Evolutionary conservation across 805 yeast species (phyloP).

Genomic region (Spathaspora sp.): DNA sequence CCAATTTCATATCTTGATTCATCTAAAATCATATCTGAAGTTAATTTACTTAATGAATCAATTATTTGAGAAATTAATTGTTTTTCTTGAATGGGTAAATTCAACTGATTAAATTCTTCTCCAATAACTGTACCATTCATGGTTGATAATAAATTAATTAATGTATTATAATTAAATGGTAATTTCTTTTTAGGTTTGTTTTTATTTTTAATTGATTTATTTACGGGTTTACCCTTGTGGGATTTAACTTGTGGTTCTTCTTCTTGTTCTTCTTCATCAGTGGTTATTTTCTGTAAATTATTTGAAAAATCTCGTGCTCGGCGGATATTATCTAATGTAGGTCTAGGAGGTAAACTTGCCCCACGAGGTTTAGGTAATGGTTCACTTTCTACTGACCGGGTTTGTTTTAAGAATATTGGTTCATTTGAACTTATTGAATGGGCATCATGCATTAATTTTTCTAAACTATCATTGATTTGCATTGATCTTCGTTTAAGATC

Average conservation of each 20-base stretch:
- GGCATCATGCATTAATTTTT: constrained; percentile 28
- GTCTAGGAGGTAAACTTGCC: constrained; percentile 7
- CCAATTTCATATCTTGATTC: constrained; percentile 80
- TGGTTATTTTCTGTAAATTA: background rate
- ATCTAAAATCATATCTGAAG: constrained; percentile 88
- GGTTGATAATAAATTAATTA: constrained; percentile 51
- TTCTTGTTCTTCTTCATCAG: constrained; percentile 8
- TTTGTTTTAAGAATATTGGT: constrained; percentile 4
- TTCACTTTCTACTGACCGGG: constrained; percentile 19
- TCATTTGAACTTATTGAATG: constrained; percentile 3
- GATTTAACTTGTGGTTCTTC: constrained; percentile 28
- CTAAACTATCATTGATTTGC: constrained; percentile 33
- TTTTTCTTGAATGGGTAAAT: constrained; percentile 72
- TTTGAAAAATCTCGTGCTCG: constrained; percentile 8
- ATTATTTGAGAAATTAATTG: constrained; percentile 80
- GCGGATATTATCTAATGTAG: constrained; percentile 4
- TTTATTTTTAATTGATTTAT: constrained; percentile 21
- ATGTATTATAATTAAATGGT: constrained; percentile 41
- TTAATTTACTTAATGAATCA: constrained; percentile 78
- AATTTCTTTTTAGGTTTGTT: constrained; percentile 15
- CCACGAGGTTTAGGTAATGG: background rate
- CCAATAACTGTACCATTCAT: constrained; percentile 62
- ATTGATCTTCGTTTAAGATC: constrained; percentile 20
- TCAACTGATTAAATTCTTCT: constrained; percentile 69
- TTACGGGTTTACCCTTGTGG: constrained; percentile 28